Base-by-base conservation (phyloP, 1,284 basidiomycete genomes). In the Cystobasidium sp. region DNA sequence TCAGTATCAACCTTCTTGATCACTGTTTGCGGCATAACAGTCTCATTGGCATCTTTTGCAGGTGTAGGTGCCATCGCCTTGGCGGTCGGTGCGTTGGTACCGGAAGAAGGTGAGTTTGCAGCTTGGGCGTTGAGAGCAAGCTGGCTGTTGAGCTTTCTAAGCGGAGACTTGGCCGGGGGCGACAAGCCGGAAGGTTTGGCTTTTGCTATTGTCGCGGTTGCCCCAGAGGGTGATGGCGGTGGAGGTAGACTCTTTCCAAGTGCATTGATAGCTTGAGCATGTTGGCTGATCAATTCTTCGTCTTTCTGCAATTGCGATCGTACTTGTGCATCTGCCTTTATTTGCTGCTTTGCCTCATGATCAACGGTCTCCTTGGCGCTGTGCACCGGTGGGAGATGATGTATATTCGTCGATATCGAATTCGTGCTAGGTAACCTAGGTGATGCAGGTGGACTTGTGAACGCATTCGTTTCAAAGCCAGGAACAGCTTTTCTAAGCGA, bases 391-490 rank as follows among this genome's bases (percentile, higher is more conserved):
- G n/a, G 22, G 18, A 59, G 10, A n/a, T 43, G 43, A 49, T 63
- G 61, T 47, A 63, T 46, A 20, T 63, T 46, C 49, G 24, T 63
- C 4, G 64, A 51, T 37, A 53, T 55, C 31, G 64, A 66, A n/a
- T 24, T 66, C 8, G 64, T 66, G 46, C 64, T 66, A 51, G 64
- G 64, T 43, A 66, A 53, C 39, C 31, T 51, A 51, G 64, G 64
- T 49, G 64, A 66, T 18, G 64, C 64, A 41, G 64, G 64, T 53
- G 64, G 64, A 52, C 16, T 18, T 14, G 47, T 24, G 24, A 66
- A 66, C 7, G 64, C 22, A 66, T 66, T 66, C 18, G 64, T 66
- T 53, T 66, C 64, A 20, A 66, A 66, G 4, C 64, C 64, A 66
- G 64, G 64, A 8, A 66, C 51, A n/a, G 64, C 64, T 66, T 66